Evolutionary conservation across 148 eudicot species (phyloP), one percentile per base, ranked within the genome.

Genomic region (Silene latifolia): DNA sequence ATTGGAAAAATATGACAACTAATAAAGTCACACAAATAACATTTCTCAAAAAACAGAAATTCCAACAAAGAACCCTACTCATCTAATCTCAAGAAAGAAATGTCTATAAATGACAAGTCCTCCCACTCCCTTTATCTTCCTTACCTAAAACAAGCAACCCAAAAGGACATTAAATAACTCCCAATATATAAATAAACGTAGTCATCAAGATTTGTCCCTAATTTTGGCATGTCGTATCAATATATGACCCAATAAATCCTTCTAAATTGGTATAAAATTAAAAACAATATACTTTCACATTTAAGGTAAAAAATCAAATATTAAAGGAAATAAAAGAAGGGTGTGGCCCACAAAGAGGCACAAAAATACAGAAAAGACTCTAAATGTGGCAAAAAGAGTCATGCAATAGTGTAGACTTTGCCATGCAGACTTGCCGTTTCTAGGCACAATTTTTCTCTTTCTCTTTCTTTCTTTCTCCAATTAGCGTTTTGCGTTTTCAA

Each of bases 341-440:
- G 13, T 19, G 54, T 3, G 63, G 24, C 69, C 70, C 80, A 71
- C 53, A 78, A 73, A 61, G 24, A 73, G 73, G 62, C 73, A 73
- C 56, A 73, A 79, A 75, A 74, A 73, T 67, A 73, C 77, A 70
- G 83, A 47, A 80, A 76, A 76, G 27, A 73, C 25, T 81, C 84
- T 74, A 83, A 83, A 83, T 69, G 82, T 81, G 85, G 86, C 80
- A 80, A 85, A 85, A 81, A 76, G 87, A 80, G 85, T 86, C 89
- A 74, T 85, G 86, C 88, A 79, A 84, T 32, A 81, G 79, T 72
- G 70, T 79, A 70, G 77, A 80, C 58, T 74, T 77, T 72, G 85
- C 89, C 89, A 86, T 88, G 92, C 92, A 87, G 84, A 86, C 84
- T 89, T 89, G 85, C 93, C 93, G 85, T 89, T 89, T 87, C 88